Conservation (phyloP, 345 rosid species). For the Salix koriyanagi region DNA sequence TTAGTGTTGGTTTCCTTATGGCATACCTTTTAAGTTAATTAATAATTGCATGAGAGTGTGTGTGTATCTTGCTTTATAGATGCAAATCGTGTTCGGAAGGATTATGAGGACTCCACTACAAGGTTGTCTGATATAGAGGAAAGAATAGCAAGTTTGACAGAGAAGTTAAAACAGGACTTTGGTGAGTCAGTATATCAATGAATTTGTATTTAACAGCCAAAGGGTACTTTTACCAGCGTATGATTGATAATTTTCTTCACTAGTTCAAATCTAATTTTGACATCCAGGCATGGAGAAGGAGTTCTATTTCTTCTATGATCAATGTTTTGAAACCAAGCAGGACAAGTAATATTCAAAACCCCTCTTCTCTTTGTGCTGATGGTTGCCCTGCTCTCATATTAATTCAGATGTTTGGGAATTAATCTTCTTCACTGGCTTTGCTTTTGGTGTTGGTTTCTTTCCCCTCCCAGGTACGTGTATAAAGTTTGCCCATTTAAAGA, state of each 20-base stretch:
- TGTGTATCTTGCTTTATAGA: slow-evolving; percentile 36
- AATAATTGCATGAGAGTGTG: neutral
- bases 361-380: neutral
- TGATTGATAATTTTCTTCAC: slow-evolving; percentile 8
- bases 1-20: neutral
- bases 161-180: slow-evolving; percentile 78
- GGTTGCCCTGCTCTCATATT: slow-evolving; percentile 8
- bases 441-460: neutral
- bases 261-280: neutral
- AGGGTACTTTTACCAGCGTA: neutral
- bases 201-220: neutral
- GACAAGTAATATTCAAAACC: slow-evolving; percentile 47
- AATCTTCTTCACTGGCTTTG: neutral
- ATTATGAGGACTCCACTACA: slow-evolving; percentile 67
- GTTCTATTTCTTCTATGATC: slow-evolving; percentile 77
- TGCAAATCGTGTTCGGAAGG: slow-evolving; percentile 73
- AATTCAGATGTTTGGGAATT: neutral
- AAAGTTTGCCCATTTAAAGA: slow-evolving; percentile 85
- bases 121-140: slow-evolving; percentile 78
- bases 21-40: neutral
- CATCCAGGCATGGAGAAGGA: slow-evolving; percentile 78
- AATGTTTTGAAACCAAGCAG: slow-evolving; percentile 82
- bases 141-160: slow-evolving; percentile 69
- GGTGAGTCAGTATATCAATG: slow-evolving; percentile 45
- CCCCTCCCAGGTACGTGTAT: slow-evolving; percentile 68